Evolutionary conservation across 129 eudicot species (phyloP).

Genomic region (Saposhnikovia divaricata): DNA sequence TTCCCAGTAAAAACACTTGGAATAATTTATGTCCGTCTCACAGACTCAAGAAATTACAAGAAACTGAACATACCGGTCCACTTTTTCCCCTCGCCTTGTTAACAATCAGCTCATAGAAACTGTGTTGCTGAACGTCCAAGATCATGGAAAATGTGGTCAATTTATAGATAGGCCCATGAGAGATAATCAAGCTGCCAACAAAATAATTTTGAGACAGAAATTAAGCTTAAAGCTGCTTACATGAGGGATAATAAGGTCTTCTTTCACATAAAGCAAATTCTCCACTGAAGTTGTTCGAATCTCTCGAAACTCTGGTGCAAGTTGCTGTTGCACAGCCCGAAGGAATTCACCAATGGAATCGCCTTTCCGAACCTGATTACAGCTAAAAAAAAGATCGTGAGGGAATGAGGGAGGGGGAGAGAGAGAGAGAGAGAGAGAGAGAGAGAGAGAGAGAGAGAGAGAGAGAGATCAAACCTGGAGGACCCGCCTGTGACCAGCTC

Average conservation of each 20-base stretch:
- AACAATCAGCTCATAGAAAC: conserved; percentile 93
- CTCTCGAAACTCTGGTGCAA: conserved; percentile 98
- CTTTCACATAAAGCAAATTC: conserved; percentile 86
- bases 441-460: background rate
- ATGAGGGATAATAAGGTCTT: conserved; percentile 98
- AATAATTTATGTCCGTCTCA: conserved; percentile 4
- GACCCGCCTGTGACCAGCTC: conserved; percentile 92
- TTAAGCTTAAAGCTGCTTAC: conserved; percentile 29
- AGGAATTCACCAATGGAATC: conserved; percentile 85
- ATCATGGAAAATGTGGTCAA: background rate
- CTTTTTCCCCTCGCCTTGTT: conserved; percentile 98
- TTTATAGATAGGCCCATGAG: background rate
- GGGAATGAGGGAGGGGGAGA: background rate
- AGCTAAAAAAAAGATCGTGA: background rate
- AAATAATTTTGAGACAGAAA: background rate
- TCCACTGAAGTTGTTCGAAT: conserved; percentile 94
- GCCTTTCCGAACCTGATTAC: conserved; percentile 82
- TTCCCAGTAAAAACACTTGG: too few species aligned
- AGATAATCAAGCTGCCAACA: background rate
- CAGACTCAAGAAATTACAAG: background rate
- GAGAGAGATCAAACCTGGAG: conserved; percentile 56
- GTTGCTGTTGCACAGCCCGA: conserved; percentile 98
- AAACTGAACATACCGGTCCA: conserved; percentile 66
- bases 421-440: too few species aligned
- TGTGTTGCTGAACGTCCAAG: conserved; percentile 72